phyloP scores from a whole-genome alignment of 2,329 filamentous ascomycete genomes.

The Exserohilum turcica region DNA sequence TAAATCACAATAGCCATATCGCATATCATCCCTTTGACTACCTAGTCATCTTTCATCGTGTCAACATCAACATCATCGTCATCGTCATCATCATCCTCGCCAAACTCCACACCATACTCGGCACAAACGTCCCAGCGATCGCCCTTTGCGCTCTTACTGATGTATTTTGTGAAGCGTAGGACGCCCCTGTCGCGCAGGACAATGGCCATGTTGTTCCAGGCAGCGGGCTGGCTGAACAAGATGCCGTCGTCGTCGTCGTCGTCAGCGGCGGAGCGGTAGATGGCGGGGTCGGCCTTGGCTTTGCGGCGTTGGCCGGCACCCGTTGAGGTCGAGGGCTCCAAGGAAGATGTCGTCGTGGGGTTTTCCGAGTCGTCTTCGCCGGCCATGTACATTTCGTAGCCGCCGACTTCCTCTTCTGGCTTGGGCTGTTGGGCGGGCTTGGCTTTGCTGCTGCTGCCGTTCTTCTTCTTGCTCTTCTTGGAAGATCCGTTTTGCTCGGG shows the following conservation, averaged over 20 bases:
- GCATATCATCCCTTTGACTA: neutral
- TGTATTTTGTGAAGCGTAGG: conserved; percentile 95
- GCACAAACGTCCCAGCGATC: conserved; percentile 92
- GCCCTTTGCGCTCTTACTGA: conserved; percentile 78
- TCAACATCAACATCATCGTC: conserved; percentile 28
- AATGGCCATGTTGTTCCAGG: conserved; percentile 90
- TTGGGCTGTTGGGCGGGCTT: conserved; percentile 1
- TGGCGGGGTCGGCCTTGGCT: conserved; percentile 70
- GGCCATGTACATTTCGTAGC: conserved; percentile 92
- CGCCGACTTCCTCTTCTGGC: conserved; percentile 66
- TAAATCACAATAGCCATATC: neutral
- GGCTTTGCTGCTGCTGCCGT: conserved; percentile 35
- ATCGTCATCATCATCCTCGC: conserved; percentile 54
- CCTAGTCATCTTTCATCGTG: neutral
- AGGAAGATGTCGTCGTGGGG: conserved; percentile 45
- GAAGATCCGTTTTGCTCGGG: conserved; percentile 48
- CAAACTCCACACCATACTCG: conserved; percentile 71
- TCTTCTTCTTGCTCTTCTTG: conserved; percentile 34
- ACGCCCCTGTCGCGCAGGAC: conserved; percentile 86
- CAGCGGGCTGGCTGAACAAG: conserved; percentile 69
- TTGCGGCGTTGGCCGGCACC: conserved; percentile 55
- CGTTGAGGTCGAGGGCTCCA: conserved; percentile 46
- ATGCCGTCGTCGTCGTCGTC: conserved; percentile 82
- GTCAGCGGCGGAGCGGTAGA: conserved; percentile 66
- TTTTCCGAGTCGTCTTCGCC: conserved; percentile 66